phyloP scores from a whole-genome alignment of 345 rosid genomes.

The Barbarea vulgaris region DNA sequence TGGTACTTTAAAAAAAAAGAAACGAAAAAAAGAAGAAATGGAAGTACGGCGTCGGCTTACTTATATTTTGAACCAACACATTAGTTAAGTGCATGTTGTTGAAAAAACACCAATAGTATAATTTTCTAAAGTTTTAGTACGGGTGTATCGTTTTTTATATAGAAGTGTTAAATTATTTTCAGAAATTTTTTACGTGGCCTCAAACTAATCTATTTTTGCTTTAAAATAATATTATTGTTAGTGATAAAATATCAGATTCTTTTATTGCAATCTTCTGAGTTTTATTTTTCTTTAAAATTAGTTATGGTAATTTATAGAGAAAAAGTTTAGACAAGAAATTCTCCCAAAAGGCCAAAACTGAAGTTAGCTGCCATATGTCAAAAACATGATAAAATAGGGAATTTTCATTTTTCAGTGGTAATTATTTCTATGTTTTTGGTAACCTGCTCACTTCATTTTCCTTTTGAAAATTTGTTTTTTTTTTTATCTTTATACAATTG shows the following conservation, averaged over 20 bases:
- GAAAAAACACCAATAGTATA: no score
- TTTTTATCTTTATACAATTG: conserved; percentile 31
- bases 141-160: background rate
- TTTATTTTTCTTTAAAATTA: background rate
- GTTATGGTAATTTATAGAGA: background rate
- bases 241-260: background rate
- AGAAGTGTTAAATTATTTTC: background rate
- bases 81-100: no score
- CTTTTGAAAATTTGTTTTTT: background rate
- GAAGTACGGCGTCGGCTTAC: background rate
- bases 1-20: background rate
- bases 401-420: background rate
- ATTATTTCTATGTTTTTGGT: background rate
- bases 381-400: background rate
- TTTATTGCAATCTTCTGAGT: background rate
- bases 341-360: background rate
- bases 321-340: background rate
- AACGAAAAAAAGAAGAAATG: background rate
- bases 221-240: background rate
- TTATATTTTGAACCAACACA: background rate
- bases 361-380: background rate
- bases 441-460: background rate
- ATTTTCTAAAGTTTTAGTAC: background rate
- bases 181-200: background rate
- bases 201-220: background rate